A percentile compares a stretch with the other conserved stretches of the same genome.
Conservation (phyloP, 2,329 filamentous ascomycete species). For the Trichoderma aggressivum region DNA sequence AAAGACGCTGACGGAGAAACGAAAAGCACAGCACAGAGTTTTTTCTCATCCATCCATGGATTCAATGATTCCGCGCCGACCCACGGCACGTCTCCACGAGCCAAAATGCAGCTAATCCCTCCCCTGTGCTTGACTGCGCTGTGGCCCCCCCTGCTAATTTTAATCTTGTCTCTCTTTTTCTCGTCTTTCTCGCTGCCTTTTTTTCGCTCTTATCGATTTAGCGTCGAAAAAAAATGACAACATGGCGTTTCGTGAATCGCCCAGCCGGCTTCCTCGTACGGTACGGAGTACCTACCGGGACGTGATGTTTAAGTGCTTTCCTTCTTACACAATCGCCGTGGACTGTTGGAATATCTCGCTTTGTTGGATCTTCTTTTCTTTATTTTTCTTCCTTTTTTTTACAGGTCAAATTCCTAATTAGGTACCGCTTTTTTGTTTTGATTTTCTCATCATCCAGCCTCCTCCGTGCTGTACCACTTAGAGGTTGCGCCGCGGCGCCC, state of each 20-base stretch:
- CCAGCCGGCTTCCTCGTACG: neutral
- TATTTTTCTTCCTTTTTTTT: neutral
- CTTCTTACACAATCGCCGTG: neutral
- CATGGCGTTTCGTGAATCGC: neutral
- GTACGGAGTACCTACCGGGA: neutral
- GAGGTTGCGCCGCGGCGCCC: neutral
- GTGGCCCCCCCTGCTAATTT: constrained; percentile 13
- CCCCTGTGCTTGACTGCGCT: constrained; percentile 4
- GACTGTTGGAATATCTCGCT: neutral
- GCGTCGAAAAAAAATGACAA: neutral
- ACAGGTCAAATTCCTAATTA: neutral
- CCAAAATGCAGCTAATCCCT: constrained; percentile 16
- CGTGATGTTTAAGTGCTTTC: neutral
- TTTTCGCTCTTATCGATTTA: constrained; percentile 2
- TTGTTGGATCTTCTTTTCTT: too few species aligned
- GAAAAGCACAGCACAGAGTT: neutral
- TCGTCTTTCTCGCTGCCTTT: neutral
- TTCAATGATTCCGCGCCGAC: constrained; percentile 3
- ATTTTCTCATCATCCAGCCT: neutral
- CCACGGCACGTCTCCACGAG: constrained; percentile 12
- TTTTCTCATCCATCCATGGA: neutral
- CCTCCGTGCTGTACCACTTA: neutral
- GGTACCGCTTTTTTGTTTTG: neutral
- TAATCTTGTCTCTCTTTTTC: constrained; percentile 10
- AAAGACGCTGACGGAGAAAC: constrained; percentile 1